Evolutionary conservation across 2,329 filamentous ascomycete species (phyloP).

Genomic region (Fusarium globosum): DNA sequence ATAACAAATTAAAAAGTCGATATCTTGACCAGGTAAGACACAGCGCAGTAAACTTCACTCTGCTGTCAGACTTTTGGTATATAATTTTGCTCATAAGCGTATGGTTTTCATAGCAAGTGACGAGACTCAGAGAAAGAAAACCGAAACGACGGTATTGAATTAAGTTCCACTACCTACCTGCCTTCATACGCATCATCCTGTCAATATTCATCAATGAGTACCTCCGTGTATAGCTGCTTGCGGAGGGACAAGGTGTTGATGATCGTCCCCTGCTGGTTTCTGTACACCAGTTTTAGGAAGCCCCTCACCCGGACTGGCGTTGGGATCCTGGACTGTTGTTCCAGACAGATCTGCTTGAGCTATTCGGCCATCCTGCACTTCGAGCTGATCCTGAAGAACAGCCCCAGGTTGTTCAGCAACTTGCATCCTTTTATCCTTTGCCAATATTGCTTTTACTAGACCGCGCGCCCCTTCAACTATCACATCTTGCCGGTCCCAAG

Average conservation of each 20-base stretch:
- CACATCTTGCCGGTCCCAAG: constrained; percentile 61
- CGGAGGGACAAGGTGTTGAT: constrained; percentile 23
- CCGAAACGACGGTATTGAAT: constrained; percentile 19
- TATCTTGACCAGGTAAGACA: background rate
- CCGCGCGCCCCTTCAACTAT: constrained; percentile 56
- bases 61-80: background rate
- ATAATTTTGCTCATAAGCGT: background rate
- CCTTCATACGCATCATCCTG: background rate
- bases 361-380: constrained; percentile 36
- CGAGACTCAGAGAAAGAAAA: background rate
- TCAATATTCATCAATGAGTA: constrained; percentile 2
- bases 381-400: constrained; percentile 50
- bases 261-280: constrained; percentile 17
- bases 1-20: background rate
- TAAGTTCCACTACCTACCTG: constrained; percentile 7
- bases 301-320: constrained; percentile 11
- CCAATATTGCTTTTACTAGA: constrained; percentile 55
- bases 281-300: constrained; percentile 16
- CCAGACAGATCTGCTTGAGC: constrained; percentile 44
- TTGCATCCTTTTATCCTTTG: constrained; percentile 53
- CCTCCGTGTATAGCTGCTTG: constrained; percentile 10
- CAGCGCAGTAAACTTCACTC: background rate
- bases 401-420: constrained; percentile 40
- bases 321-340: constrained; percentile 40
- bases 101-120: constrained; percentile 7